Evolutionary conservation across 2,329 filamentous ascomycete genomes (phyloP), one percentile per base, ranked within the genome.

Genomic region (Verruconis gallopava): DNA sequence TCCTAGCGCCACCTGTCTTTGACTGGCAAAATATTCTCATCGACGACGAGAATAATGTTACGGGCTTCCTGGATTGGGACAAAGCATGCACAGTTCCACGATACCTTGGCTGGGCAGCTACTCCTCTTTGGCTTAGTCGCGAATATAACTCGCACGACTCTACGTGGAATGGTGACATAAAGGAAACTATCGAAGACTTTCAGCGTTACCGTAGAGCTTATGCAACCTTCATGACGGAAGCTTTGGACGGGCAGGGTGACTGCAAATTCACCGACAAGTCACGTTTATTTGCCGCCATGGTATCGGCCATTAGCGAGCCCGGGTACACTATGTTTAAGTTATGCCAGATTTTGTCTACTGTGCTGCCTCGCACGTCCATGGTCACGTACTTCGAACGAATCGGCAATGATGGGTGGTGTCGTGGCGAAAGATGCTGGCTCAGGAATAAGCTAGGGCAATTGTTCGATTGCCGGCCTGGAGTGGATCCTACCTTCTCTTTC

Each of bases 51-150:
- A 30, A 9, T 30, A 47, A 44, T 5, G 38, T 49, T 15, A 50
- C 44, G 4, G 49, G 39, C 11, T 34, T 48, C 19, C 45, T 51
- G 15, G 49, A 50, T 28, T 48, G 42, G 47, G 40, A 42, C 14
- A 20, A 20, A 5, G 32, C 33, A 18, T n/a, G 18, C 30, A 42
- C 40, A 3, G 18, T 20, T 1, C 33, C 30, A 9, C 40, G 32
- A 4, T 35, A 21, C 17, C n/a, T 15, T n/a, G 40, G 40, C 5
- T 42, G 17, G 4, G 19, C 40, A 5, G 17, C 20, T 14, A 18
- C 33, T 4, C 40, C 40, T 6, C 15, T 20, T 19, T 42, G 30
- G 30, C 19, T 42, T 3, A 42, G 18, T 4, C 40, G 21, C 33
- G 40, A 42, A n/a, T n/a, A n/a, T n/a, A n/a, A n/a, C n/a, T n/a